Evolutionary conservation across 2,329 filamentous ascomycete genomes (phyloP).

Genomic region (Paraphoma sp.): DNA sequence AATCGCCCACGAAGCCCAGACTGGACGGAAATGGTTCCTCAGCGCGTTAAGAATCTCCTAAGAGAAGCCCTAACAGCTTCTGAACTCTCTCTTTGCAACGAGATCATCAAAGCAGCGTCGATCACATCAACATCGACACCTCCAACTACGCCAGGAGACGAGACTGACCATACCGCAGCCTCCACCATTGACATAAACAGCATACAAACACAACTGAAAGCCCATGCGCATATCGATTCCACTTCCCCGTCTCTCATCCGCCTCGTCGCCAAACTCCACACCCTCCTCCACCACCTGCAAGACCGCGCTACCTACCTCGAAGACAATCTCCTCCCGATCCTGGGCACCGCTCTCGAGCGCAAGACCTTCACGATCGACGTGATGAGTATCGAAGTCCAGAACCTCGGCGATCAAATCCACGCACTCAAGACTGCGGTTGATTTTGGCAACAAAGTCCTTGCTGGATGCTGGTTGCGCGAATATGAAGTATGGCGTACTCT

Average conservation of each 20-base stretch:
- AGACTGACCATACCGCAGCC: background rate
- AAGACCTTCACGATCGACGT: conserved; percentile 5
- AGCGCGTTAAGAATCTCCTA: conserved; percentile 15
- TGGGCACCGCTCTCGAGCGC: conserved; percentile 10
- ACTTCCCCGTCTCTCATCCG: background rate
- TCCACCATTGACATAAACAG: background rate
- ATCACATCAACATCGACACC: background rate
- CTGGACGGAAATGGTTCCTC: background rate
- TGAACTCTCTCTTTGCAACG: conserved; percentile 12
- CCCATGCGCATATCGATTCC: background rate
- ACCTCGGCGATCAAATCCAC: background rate
- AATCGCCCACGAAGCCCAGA: background rate
- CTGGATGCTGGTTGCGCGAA: conserved; percentile 23
- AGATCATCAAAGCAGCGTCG: background rate
- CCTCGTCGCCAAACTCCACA: conserved; percentile 21
- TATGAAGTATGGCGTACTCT: conserved; percentile 18
- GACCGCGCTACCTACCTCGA: conserved; percentile 17
- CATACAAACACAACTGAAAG: background rate
- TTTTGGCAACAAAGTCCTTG: conserved; percentile 11
- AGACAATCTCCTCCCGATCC: conserved; percentile 17
- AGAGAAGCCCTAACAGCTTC: conserved; percentile 4
- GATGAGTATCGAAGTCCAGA: background rate
- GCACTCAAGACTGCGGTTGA: conserved; percentile 12
- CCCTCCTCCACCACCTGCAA: conserved; percentile 11
- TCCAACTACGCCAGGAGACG: background rate